A percentile compares a stretch with the other conserved stretches of the same genome.
These are phyloP conservation scores for Orbilia oligospora DNA, from an alignment of 2,329 filamentous ascomycete species.

Conservation along the genomic window DNA sequence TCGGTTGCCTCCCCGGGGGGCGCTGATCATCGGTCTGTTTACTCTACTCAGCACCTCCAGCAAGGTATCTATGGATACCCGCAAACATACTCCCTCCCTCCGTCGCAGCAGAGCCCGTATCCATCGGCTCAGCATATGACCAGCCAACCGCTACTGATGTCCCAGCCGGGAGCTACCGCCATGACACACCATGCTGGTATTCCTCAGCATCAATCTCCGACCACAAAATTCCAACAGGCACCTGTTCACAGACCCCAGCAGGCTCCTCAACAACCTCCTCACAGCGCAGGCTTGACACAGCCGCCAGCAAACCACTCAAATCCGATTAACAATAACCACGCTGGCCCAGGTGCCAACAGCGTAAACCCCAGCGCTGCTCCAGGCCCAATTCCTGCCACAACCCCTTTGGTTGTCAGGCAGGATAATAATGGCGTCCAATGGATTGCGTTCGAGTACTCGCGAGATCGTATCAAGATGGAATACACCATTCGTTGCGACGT, in stretches of 20 bases:
- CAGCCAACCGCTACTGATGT: conserved; percentile 73
- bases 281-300: conserved; percentile 60
- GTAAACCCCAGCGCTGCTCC: conserved; percentile 92
- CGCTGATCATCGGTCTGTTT: conserved; percentile 89
- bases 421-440: conserved; percentile 97
- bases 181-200: conserved; percentile 67
- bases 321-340: conserved; percentile 66
- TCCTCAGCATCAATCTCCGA: conserved; percentile 63
- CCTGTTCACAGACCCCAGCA: conserved; percentile 62
- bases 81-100: conserved; percentile 72
- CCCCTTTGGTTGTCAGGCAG: conserved; percentile 91
- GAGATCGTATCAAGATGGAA: conserved; percentile 73
- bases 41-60: conserved; percentile 83
- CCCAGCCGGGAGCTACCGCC: conserved; percentile 68
- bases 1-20: conserved; percentile 90
- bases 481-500: conserved; percentile 97
- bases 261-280: conserved; percentile 62
- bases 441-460: conserved; percentile 72
- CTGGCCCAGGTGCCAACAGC: conserved; percentile 64
- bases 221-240: conserved; percentile 63
- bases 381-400: conserved; percentile 95
- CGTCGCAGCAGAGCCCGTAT: conserved; percentile 73
- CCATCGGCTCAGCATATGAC: conserved; percentile 73
- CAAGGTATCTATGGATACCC: conserved; percentile 84
- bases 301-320: conserved; percentile 69